Evolutionary conservation across 2,329 filamentous ascomycete species (phyloP).

Genomic region (Penicillium sp.): DNA sequence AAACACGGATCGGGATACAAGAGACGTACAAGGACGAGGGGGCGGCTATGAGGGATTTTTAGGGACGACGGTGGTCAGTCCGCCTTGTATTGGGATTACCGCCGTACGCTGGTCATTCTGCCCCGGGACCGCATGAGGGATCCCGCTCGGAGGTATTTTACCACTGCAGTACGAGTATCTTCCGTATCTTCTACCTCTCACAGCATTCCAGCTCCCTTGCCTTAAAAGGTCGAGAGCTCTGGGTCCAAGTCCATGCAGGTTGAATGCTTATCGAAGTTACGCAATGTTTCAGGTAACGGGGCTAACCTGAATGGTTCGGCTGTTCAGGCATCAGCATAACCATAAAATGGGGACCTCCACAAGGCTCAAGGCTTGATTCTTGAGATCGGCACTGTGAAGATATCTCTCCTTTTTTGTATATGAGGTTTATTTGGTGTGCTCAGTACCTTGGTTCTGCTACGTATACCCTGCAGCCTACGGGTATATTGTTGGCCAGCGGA

Average conservation of each 20-base stretch:
- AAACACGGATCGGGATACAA: conserved; percentile 9
- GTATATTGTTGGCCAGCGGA: conserved; percentile 16
- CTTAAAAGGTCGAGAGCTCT: not conserved
- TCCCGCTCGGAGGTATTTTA: conserved; percentile 12
- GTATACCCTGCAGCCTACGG: not conserved
- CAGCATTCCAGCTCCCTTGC: not conserved
- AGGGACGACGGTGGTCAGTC: not conserved
- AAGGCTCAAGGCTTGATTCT: conserved; percentile 20
- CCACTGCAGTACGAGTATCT: not conserved
- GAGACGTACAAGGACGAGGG: conserved; percentile 12
- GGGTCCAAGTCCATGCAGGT: not conserved
- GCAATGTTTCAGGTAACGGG: conserved; percentile 4
- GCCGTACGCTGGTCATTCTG: not conserved
- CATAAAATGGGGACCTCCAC: conserved; percentile 8
- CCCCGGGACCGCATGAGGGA: not conserved
- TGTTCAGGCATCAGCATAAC: conserved; percentile 17
- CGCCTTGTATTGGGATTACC: conserved; percentile 10
- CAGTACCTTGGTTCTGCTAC: too few species aligned
- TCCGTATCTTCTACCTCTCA: not conserved
- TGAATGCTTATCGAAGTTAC: not conserved
- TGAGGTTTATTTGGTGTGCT: not conserved
- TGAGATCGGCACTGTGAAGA: conserved; percentile 1
- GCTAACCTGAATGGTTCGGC: not conserved
- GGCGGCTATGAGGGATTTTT: conserved; percentile 27
- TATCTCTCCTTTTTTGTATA: not conserved